Evolutionary conservation across 2,329 filamentous ascomycete genomes (phyloP), one percentile per base, ranked within the genome.

Genomic region (Curvularia sp.): DNA sequence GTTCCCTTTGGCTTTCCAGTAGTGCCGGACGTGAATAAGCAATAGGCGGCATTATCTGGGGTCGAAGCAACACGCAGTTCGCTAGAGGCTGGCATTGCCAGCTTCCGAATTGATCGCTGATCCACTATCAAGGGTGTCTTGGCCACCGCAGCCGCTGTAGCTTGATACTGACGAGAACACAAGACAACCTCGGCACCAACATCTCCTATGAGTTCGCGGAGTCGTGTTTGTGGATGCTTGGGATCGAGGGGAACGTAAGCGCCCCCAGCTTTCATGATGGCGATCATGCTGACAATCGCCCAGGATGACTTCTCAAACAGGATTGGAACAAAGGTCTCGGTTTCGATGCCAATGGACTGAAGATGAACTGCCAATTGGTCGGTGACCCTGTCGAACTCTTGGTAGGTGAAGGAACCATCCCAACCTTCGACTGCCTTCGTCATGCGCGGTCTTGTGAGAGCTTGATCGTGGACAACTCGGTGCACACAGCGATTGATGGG

Each of bases 1-100:
- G 87, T 84, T 2, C 86, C 87, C 55, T 86, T 86, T 0, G 85
- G 84, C 49, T 80, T 81, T 46, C 71, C 71, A 12, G 72, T 76
- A 21, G 70, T 75, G 13, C 72, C 72, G 19, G 73, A 76, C 0
- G 83, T 84, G 63, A 89, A 86, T 7, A 90, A 81, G 15, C 87
- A 80, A 65, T 87, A 90, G 0, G 87, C 86, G 4, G 82, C 80
- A 43, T 83, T 54, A 78, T 79, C 3, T 78, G 79, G 5, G 70
- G 72, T 25, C 72, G 68, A 69, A 71, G 71, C 30, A 75, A 70
- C 18, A 75, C 78, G 53, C 62, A 75, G 59, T 78, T 76, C 39
- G 74, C 73, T 57, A 75, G 80, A 67, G 74, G 67, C 19, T 62
- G 52, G 69, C 55, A 55, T 49, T 60, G 42, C 78, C 30, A 63